Evolutionary conservation across 2,329 filamentous ascomycete genomes (phyloP), one percentile per base, ranked within the genome.

Genomic region (Penicillium carneum): DNA sequence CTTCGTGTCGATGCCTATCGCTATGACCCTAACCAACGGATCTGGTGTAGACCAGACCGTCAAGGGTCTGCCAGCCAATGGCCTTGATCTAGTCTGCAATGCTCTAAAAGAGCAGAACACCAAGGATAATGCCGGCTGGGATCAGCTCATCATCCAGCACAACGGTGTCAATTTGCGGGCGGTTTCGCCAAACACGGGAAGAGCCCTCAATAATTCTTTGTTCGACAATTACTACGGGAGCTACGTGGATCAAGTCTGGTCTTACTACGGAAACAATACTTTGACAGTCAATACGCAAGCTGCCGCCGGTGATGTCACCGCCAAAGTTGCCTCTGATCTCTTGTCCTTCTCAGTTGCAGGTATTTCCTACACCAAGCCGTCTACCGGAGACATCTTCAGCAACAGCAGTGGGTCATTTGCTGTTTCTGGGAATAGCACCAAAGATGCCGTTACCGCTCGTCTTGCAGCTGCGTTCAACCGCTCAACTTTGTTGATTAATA

Each of bases 391-490:
- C 73, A 88, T 92, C 63, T 86, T 91, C 71, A 84, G 84, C 38
- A 90, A 88, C 77, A 87, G 84, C 66, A 86, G 84, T 1, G 87
- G 87, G 0, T 84, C 87, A 0, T 89, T 89, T 75, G 81, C 77
- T 1, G 75, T 78, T 5, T 68, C 68, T 4, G 76, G 76, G 39
- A 79, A 81, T 57, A 71, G 76, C 2, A 79, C 82, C 70, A 81
- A 83, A 72, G 84, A 86, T 62, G 87, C 88, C 42, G 84, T 93
- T 58, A 88, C 88, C 9, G 90, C 92, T 0, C 84, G 91, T n/a
- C 78, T 95, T 14, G 85, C 89, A 0, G 91, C 91, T 1, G 90
- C 89, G 0, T 86, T 94, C 70, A 92, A 93, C 77, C 84, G 91
- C 23, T 88, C 85, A 36, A 93, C 89, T 11, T 77, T 95, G 62